Conservation (phyloP, 129 eudicot species). For the Rutidosis leptorrhynchoides region DNA sequence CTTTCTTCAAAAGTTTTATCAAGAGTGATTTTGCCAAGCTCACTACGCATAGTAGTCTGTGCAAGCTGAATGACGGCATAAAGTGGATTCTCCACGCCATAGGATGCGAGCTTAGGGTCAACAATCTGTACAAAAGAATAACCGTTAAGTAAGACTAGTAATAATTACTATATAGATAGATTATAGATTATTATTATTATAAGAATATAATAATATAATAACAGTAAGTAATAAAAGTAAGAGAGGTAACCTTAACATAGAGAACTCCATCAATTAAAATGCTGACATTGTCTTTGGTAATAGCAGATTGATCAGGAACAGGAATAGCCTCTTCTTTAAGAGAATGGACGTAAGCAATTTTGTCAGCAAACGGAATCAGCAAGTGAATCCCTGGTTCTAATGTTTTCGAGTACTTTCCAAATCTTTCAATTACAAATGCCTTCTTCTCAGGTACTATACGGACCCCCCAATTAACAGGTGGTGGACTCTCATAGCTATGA, state of each 20-base stretch:
- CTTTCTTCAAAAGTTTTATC: constrained; percentile 97
- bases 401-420: constrained; percentile 67
- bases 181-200: no score
- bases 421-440: constrained; percentile 77
- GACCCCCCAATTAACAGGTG: constrained; percentile 85
- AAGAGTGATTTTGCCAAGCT: constrained; percentile 85
- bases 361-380: constrained; percentile 72
- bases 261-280: constrained; percentile 79
- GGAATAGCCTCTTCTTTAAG: constrained; percentile 83
- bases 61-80: constrained; percentile 91
- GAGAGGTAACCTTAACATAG: constrained; percentile 64
- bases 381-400: constrained; percentile 79
- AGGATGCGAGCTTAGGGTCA: constrained; percentile 80
- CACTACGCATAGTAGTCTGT: constrained; percentile 98
- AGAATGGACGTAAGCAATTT: constrained; percentile 82
- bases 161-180: not conserved
- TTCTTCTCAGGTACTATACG: constrained; percentile 84
- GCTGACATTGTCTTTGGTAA: constrained; percentile 87
- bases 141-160: no score
- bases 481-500: constrained; percentile 47
- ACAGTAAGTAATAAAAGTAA: not conserved
- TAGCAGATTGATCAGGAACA: constrained; percentile 78
- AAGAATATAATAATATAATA: constrained; percentile 2
- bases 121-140: constrained; percentile 44
- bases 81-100: constrained; percentile 81